Percentiles rank a stretch among this genome's conserved stretches.
phyloP scores from a whole-genome alignment of 2,329 filamentous ascomycete genomes.

The Geoglossum cookeanum region DNA sequence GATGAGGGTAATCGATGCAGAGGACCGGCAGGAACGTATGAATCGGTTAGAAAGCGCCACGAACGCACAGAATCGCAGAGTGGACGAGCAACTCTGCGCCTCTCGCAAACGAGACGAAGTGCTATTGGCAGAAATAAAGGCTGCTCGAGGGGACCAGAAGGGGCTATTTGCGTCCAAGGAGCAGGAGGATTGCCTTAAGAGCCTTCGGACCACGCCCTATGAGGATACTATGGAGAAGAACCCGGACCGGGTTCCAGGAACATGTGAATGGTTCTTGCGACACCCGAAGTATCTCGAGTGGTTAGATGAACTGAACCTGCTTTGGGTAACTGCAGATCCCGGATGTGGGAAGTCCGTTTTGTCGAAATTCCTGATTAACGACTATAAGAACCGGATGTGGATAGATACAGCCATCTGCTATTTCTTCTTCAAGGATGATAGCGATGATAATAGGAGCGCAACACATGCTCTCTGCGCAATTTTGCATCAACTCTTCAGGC shows the following conservation, averaged over 20 bases:
- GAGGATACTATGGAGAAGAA: background rate
- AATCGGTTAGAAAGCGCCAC: too few species aligned
- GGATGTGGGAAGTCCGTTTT: conserved; percentile 8
- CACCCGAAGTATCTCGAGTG: conserved; percentile 7
- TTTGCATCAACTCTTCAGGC: conserved; percentile 8
- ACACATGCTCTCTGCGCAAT: conserved; percentile 5
- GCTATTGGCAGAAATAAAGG: background rate
- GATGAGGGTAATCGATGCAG: too few species aligned
- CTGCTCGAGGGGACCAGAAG: too few species aligned
- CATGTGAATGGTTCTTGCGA: conserved; percentile 2
- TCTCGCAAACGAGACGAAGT: background rate
- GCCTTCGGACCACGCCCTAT: background rate
- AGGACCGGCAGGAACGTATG: too few species aligned
- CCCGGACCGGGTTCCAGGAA: background rate
- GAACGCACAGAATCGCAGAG: too few species aligned
- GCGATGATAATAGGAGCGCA: conserved; percentile 4
- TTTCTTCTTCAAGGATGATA: conserved; percentile 8
- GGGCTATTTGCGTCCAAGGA: too few species aligned
- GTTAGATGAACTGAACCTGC: conserved; percentile 3
- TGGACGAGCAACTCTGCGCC: too few species aligned
- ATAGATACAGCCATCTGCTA: conserved; percentile 5
- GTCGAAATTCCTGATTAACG: conserved; percentile 4
- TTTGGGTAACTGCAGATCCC: conserved; percentile 8
- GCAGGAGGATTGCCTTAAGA: background rate
- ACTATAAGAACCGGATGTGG: background rate